Base-by-base conservation (phyloP, 805 yeast species). In the Metschnikowia rubicola region DNA sequence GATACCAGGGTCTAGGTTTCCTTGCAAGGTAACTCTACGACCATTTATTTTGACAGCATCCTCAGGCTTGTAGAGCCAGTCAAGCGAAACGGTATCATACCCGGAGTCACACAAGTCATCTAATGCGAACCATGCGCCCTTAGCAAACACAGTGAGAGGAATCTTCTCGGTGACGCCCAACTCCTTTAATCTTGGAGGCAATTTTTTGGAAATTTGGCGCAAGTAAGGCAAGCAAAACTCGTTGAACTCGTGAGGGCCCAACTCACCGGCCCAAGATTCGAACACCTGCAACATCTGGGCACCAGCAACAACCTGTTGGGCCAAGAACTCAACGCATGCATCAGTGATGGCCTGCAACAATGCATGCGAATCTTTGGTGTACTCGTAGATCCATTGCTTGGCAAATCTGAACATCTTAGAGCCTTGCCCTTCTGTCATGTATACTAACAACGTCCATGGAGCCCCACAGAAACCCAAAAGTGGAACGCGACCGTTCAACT, bases 401-500 rank as follows among this genome's bases (percentile, higher is more conserved):
- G 89, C 96, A 61, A 78, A 90, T 63, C 96, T 78, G 73, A 88
- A 94, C 75, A 92, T 75, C 63, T 87, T 87, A 7, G 97, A 84
- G 13, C 97, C 96, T 56, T 96, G 96, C 43, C 99, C 99, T 69
- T 94, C 99, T 50, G 90, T 83, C 97, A 94, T 94, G 71, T 94
- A 94, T 33, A 91, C 96, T 72, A 94, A 75, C 50, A 94, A 71
- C 10, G 99, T 94, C 97, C 97, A 94, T 47, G 99, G 99, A 8
- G 96, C 97, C 45, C 99, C 99, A 56, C 90, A 87, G 69, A 94
- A 94, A 3, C 99, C 99, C 43, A 94, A 75, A 52, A 94, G 73
- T 29, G 99, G 99, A 10, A 91, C 97, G 60, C 96, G 79, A 42
- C 99, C 99, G 36, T 83, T 70, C 50, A 94, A 77, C 61, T 87